A percentile compares a stretch with the other conserved stretches of the same genome.
Evolutionary conservation across 2,329 filamentous ascomycete species (phyloP).

Genomic region (Fusarium tupiense): DNA sequence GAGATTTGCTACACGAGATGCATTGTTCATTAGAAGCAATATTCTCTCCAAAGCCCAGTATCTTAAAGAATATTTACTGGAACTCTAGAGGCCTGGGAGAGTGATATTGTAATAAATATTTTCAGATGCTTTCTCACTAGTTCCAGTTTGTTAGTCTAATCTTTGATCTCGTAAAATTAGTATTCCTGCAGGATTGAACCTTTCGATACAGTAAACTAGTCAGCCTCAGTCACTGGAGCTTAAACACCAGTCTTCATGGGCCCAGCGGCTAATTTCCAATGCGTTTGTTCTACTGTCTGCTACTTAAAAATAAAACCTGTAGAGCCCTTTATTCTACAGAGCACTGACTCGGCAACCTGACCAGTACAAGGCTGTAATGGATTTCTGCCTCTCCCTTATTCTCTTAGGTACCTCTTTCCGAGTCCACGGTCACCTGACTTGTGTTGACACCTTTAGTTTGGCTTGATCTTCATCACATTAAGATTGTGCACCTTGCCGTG

Average conservation of each 20-base stretch:
- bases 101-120: neutral
- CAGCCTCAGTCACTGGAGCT: neutral
- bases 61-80: neutral
- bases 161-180: neutral
- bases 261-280: too few species aligned
- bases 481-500: neutral
- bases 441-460: neutral
- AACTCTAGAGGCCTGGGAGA: neutral
- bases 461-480: neutral
- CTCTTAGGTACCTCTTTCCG: fast-evolving
- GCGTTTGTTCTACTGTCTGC: neutral
- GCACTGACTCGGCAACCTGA: fast-evolving
- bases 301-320: neutral
- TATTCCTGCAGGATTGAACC: neutral
- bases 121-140: neutral
- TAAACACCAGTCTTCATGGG: too few species aligned
- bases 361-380: neutral
- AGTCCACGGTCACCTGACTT: neutral
- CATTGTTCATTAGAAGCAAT: neutral
- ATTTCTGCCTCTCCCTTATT: neutral
- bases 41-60: too few species aligned
- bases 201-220: neutral
- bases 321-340: neutral
- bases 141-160: neutral
- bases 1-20: neutral